Conservation (phyloP, 495 filamentous ascomycete species). For the Barbatosphaeria neglecta region DNA sequence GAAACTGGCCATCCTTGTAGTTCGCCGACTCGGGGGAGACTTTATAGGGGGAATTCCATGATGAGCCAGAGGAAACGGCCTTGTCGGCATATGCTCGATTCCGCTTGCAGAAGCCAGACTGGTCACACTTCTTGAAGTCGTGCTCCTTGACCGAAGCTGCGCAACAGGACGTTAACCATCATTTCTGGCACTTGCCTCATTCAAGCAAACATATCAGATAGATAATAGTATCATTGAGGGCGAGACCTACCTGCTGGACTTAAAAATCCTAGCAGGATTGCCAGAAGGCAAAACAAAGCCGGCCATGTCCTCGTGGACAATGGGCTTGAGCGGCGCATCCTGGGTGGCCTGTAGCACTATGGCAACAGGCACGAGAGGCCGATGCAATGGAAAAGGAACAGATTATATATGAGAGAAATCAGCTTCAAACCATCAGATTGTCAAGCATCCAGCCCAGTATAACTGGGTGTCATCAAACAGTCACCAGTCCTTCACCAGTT, state of each 20-base stretch:
- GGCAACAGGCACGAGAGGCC: neutral
- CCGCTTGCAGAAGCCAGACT: constrained; percentile 93
- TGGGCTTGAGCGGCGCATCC: constrained; percentile 30
- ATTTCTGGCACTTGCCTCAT: too few relatives aligned
- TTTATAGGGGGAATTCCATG: constrained; percentile 74
- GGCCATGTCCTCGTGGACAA: constrained; percentile 44
- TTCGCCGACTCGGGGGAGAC: constrained; percentile 58
- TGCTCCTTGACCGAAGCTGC: constrained; percentile 81
- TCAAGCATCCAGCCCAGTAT: constrained; percentile 2
- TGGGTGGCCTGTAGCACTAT: constrained; percentile 7
- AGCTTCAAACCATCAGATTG: constrained; percentile 5
- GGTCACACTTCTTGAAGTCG: constrained; percentile 89
- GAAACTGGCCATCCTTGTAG: constrained; percentile 69
- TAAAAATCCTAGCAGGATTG: constrained; percentile 31
- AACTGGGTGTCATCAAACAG: neutral
- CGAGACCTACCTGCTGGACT: constrained; percentile 34
- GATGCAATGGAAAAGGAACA: constrained; percentile 1
- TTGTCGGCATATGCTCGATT: constrained; percentile 83
- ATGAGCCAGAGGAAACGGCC: constrained; percentile 46
- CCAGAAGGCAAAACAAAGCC: constrained; percentile 36
- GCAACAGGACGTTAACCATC: constrained; percentile 4
- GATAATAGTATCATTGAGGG: neutral
- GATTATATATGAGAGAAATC: constrained; percentile 4
- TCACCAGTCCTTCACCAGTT: neutral
- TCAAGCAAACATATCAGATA: too few relatives aligned